Conservation (phyloP, 306 rosid genomes). For the Corylus avellana region DNA sequence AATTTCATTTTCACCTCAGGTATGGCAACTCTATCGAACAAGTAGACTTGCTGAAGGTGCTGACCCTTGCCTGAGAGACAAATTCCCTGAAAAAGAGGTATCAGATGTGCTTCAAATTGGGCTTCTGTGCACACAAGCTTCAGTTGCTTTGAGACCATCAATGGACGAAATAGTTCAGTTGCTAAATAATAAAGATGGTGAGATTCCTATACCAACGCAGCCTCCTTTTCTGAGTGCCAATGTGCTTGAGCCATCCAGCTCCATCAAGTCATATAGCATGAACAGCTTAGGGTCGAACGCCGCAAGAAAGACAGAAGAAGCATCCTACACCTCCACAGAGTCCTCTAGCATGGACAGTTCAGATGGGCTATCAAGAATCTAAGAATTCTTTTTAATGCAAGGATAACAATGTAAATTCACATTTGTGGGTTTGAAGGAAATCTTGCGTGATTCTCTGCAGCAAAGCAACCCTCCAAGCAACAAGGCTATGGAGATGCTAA, state of each 20-base stretch:
- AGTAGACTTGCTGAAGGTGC: slow-evolving; percentile 48
- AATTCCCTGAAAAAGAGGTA: slow-evolving; percentile 50
- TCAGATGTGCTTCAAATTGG: slow-evolving; percentile 64
- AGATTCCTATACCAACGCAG: slow-evolving; percentile 55
- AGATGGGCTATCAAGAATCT: slow-evolving; percentile 42
- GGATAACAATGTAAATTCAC: not conserved
- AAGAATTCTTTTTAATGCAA: slow-evolving; percentile 12
- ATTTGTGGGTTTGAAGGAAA: not conserved
- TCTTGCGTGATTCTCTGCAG: not conserved
- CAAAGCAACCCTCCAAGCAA: not conserved
- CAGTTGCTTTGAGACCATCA: slow-evolving; percentile 66
- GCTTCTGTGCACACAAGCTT: slow-evolving; percentile 80
- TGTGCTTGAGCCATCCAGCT: slow-evolving; percentile 39
- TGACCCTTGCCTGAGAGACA: slow-evolving; percentile 55
- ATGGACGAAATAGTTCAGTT: slow-evolving; percentile 58
- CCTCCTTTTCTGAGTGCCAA: slow-evolving; percentile 74
- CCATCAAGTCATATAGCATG: slow-evolving; percentile 47
- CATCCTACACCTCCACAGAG: slow-evolving; percentile 45
- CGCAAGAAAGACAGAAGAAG: slow-evolving; percentile 46
- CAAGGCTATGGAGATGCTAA: not conserved
- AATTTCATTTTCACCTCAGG: slow-evolving; percentile 40
- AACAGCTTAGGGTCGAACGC: slow-evolving; percentile 49
- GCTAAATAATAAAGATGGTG: slow-evolving; percentile 46
- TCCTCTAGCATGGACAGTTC: slow-evolving; percentile 42
- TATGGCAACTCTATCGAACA: slow-evolving; percentile 62